A percentile compares a stretch with the other conserved stretches of the same genome.
Conservation (phyloP, 225 moss, liverwort and hornwort genomes). For the Ulota crispa region DNA sequence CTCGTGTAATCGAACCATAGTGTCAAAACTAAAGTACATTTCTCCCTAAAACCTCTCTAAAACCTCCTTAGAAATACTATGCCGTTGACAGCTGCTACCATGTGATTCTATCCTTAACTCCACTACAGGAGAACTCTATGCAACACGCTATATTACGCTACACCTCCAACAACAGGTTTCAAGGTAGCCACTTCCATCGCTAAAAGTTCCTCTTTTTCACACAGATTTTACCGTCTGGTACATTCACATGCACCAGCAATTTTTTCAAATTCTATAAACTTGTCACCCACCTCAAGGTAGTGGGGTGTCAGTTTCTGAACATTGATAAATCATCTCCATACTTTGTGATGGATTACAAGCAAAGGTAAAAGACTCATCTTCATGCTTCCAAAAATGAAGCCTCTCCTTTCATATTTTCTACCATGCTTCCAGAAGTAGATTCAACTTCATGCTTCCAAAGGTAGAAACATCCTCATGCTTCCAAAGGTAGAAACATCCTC, state of each 20-base stretch:
- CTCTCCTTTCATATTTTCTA: background rate
- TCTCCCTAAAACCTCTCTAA: background rate
- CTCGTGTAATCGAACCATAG: background rate
- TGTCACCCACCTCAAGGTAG: background rate
- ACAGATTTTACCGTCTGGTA: background rate
- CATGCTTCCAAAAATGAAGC: background rate
- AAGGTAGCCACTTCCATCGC: background rate
- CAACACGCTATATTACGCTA: background rate
- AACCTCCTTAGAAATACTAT: background rate
- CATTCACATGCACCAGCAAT: background rate
- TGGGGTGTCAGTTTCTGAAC: background rate
- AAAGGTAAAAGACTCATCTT: background rate
- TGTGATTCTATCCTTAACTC: conserved; percentile 1
- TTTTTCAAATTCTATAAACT: background rate
- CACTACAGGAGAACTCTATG: background rate
- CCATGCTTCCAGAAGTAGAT: background rate
- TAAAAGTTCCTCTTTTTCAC: background rate
- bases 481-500: background rate
- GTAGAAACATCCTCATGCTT: background rate
- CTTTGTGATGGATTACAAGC: background rate
- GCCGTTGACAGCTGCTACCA: conserved; percentile 16
- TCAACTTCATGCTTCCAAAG: background rate
- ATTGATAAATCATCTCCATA: background rate
- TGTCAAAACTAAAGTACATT: background rate
- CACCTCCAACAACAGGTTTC: background rate